A percentile compares a stretch with the other conserved stretches of the same genome.
phyloP scores from a whole-genome alignment of 228 moss, liverwort and hornwort genomes.

The Sphagnum magellanicum region DNA sequence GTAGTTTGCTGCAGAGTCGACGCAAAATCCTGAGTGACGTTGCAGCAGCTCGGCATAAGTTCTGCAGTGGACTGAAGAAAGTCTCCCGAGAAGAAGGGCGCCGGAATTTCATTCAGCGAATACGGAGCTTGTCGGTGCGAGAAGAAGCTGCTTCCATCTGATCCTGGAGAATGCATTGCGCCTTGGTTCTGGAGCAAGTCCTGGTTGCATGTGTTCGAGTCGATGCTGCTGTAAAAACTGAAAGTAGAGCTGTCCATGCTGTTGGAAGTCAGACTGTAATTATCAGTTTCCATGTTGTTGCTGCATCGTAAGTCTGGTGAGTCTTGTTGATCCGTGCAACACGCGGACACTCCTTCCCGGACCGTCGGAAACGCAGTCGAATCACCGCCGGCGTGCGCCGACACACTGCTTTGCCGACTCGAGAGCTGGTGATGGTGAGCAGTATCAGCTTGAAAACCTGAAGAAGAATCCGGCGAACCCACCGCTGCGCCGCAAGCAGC shows the following conservation, averaged over 20 bases:
- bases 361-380: slow-evolving; percentile 14
- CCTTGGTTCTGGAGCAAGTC: slow-evolving; percentile 4
- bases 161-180: slow-evolving; percentile 4
- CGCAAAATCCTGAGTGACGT: neutral
- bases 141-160: slow-evolving; percentile 28
- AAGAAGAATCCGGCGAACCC: neutral
- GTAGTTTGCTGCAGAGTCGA: no score
- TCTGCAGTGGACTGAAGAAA: slow-evolving; percentile 4
- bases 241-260: slow-evolving; percentile 42
- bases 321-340: neutral
- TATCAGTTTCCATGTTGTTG: slow-evolving; percentile 24
- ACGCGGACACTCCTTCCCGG: slow-evolving; percentile 25
- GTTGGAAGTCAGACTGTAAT: slow-evolving; percentile 11
- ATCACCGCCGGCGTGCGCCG: neutral
- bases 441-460: slow-evolving; percentile 2
- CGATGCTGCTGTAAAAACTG: slow-evolving; percentile 15
- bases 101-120: slow-evolving; percentile 39
- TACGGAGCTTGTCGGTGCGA: slow-evolving; percentile 40
- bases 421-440: neutral
- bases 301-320: slow-evolving; percentile 16
- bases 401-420: neutral
- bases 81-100: slow-evolving; percentile 23
- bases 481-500: neutral
- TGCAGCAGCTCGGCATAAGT: neutral
- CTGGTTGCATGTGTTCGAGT: slow-evolving; percentile 11